Percentiles rank a stretch among this genome's conserved stretches.
Evolutionary conservation across 2,329 filamentous ascomycete species (phyloP).

Genomic region (Pseudofabraea citricarpa): DNA sequence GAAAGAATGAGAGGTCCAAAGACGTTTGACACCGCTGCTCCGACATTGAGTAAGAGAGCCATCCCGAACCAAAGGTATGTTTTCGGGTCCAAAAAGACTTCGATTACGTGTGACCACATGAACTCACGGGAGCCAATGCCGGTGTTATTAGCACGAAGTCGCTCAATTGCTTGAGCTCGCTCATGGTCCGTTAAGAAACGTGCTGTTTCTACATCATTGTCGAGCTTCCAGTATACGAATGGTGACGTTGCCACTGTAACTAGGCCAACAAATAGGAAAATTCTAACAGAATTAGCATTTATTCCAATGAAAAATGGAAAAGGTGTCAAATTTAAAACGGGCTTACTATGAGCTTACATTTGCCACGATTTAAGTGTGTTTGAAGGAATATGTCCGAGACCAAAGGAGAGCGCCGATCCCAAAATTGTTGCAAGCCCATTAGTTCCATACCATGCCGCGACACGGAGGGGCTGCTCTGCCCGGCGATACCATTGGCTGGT

Average conservation of each 20-base stretch:
- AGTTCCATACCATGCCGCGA: slow-evolving; percentile 29
- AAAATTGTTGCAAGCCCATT: slow-evolving; percentile 27
- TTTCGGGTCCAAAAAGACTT: slow-evolving; percentile 43
- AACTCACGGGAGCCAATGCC: slow-evolving; percentile 68
- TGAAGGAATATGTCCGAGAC: slow-evolving; percentile 38
- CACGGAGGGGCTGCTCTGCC: slow-evolving; percentile 32
- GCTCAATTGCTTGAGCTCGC: slow-evolving; percentile 62
- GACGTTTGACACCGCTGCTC: slow-evolving; percentile 56
- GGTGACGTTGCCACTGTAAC: slow-evolving; percentile 54
- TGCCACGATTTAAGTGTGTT: slow-evolving; percentile 30
- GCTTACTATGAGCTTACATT: slow-evolving; percentile 25
- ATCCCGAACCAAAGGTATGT: slow-evolving; percentile 57
- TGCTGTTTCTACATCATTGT: slow-evolving; percentile 46
- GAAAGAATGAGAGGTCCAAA: slow-evolving; percentile 61
- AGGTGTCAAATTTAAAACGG: too few relatives aligned
- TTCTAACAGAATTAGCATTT: slow-evolving; percentile 50
- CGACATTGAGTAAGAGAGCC: slow-evolving; percentile 57
- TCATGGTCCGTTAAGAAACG: slow-evolving; percentile 61
- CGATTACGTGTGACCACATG: slow-evolving; percentile 59
- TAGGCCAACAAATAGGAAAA: slow-evolving; percentile 61
- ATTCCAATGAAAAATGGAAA: too few relatives aligned
- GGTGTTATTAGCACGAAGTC: slow-evolving; percentile 70
- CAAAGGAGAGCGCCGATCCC: slow-evolving; percentile 26
- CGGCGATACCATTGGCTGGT: slow-evolving; percentile 34
- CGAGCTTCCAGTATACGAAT: slow-evolving; percentile 53